Percentiles rank a stretch among this genome's conserved stretches.
These are phyloP conservation scores for Penicillium glabrum DNA, from an alignment of 2,329 filamentous ascomycete species.

Conservation along the genomic window DNA sequence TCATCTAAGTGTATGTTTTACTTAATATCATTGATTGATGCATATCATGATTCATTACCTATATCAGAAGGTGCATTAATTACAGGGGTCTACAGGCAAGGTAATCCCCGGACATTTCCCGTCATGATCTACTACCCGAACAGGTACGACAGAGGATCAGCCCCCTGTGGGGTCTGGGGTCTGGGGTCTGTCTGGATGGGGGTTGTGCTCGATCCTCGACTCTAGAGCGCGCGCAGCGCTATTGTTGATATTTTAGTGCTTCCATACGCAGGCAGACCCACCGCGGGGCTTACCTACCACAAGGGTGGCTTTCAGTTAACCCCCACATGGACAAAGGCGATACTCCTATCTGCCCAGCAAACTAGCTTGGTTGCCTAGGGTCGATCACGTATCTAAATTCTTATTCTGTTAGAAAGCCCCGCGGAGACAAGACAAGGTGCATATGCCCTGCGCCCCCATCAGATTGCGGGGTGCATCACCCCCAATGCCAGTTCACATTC, in stretches of 20 bases:
- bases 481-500: constrained; percentile 10
- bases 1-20: neutral
- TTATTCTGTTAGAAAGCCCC: neutral
- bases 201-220: neutral
- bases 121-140: constrained; percentile 15
- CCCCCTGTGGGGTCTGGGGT: neutral
- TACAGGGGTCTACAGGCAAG: neutral
- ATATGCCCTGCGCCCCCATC: neutral
- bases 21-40: neutral
- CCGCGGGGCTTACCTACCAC: neutral
- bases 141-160: constrained; percentile 5
- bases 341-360: neutral
- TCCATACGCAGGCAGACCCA: neutral
- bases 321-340: constrained; percentile 5
- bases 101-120: neutral
- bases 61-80: neutral
- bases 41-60: neutral
- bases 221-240: neutral
- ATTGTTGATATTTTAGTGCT: neutral
- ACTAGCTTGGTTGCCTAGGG: neutral
- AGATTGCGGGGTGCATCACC: constrained; percentile 24
- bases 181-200: neutral
- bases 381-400: neutral
- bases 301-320: neutral
- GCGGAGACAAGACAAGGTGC: constrained; percentile 2